Evolutionary conservation across 164 flowering plant genomes (phyloP), one percentile per base, ranked within the genome.

Genomic region (Berberis thunbergii): DNA sequence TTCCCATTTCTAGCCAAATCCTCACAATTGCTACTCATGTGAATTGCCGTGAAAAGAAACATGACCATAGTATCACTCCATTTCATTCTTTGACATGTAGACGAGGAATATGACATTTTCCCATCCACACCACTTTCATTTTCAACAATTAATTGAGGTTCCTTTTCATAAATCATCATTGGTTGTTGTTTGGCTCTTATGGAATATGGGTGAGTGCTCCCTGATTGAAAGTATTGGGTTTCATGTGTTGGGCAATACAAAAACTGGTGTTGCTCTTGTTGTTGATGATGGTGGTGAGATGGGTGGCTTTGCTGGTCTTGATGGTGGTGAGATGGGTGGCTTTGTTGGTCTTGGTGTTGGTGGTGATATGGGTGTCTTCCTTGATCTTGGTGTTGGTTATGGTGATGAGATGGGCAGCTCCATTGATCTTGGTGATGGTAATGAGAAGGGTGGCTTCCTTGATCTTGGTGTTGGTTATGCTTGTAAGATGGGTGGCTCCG

Each of bases 31-130:
- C 62, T 43, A 49, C 75, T 78, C 72, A 74, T 76, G 64, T 77
- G 76, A 40, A 61, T 53, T 2, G 54, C 77, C 83, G 76, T 79
- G 49, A 82, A 78, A 10, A 89, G 69, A 6, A 85, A 69, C 74
- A 75, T 80, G 11, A 88, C 88, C 96, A 89, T 89, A 44, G 54
- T 74, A 67, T 85, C 96, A 4, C 87, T 86, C 96, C 96, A 89
- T 61, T 89, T 89, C 84, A 89, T 84, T 56, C 93, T 76, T 69
- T 89, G 96, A 91, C 96, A 89, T 0, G 82, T 89, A 1, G 92
- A 26, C 26, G 26, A 26, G 26, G 26, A 86, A 4, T 64, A 66
- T 49, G 73, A 71, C 65, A 79, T 72, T 76, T 73, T 78, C 10
- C 67, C 74, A 49, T 78, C 82, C 2, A 74, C 80, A 5, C 59